These are phyloP conservation scores for Senna siamea DNA, from an alignment of 306 rosid genomes.

Conservation along the genomic window DNA sequence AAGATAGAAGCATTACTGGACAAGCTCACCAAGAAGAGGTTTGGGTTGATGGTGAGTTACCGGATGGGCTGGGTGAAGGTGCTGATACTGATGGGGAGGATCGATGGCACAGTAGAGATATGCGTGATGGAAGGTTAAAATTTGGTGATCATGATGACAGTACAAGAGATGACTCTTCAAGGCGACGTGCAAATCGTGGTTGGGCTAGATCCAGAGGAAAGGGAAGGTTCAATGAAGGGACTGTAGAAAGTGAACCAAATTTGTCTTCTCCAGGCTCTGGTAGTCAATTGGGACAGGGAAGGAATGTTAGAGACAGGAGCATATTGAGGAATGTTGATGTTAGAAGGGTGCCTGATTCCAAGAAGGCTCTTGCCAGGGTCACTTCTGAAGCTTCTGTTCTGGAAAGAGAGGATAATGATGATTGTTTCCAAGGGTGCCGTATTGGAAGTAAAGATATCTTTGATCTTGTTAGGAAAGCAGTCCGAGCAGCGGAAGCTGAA, in stretches of 20 bases:
- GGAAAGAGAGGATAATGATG: conserved; percentile 85
- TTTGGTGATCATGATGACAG: conserved; percentile 75
- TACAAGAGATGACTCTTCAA: conserved; percentile 74
- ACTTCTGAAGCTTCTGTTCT: conserved; percentile 48
- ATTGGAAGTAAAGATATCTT: conserved; percentile 81
- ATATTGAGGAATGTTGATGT: conserved; percentile 54
- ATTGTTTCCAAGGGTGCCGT: conserved; percentile 77
- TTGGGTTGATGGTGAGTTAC: conserved; percentile 64
- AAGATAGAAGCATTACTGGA: conserved; percentile 57
- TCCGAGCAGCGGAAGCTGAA: conserved; percentile 89
- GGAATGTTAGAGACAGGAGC: conserved; percentile 69
- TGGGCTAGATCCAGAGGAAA: conserved; percentile 73
- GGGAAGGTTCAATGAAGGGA: conserved; percentile 77
- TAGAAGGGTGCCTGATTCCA: conserved; percentile 64
- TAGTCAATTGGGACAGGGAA: conserved; percentile 64
- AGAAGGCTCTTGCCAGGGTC: conserved; percentile 50
- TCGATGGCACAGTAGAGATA: conserved; percentile 69
- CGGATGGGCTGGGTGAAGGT: conserved; percentile 61
- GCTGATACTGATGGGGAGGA: conserved; percentile 65
- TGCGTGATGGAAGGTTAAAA: conserved; percentile 70
- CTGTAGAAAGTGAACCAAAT: conserved; percentile 65
- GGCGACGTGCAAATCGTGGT: conserved; percentile 81
- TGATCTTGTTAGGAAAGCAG: conserved; percentile 81
- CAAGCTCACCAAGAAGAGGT: conserved; percentile 57
- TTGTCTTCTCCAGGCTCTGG: conserved; percentile 81